A percentile compares a stretch with the other conserved stretches of the same genome.
Evolutionary conservation across 441 rosid species (phyloP).

Genomic region (Populus hybrid): DNA sequence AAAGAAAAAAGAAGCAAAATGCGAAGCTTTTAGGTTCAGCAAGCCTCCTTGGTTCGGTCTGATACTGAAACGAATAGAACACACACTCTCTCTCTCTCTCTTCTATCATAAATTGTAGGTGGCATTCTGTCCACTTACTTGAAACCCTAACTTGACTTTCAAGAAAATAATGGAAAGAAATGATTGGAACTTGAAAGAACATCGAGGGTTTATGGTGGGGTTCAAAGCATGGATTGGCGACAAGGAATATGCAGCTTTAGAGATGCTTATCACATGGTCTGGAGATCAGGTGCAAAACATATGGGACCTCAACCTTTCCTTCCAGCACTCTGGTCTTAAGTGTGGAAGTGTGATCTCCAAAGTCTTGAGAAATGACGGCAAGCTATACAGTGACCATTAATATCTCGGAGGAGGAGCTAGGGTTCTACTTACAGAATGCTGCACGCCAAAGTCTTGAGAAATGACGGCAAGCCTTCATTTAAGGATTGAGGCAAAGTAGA

Average conservation of each 20-base stretch:
- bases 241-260: background rate
- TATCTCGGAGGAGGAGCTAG: slow-evolving; percentile 2
- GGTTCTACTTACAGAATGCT: slow-evolving; percentile 7
- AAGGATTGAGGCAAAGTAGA: too few relatives aligned
- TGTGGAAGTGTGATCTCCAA: background rate
- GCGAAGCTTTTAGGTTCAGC: background rate
- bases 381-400: slow-evolving; percentile 2
- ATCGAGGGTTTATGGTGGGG: slow-evolving; percentile 9
- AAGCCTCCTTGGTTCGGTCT: slow-evolving; percentile 1
- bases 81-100: background rate
- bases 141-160: slow-evolving; percentile 18
- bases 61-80: slow-evolving; percentile 3
- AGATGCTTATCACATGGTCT: slow-evolving; percentile 1
- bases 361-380: background rate
- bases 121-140: slow-evolving; percentile 19
- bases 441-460: background rate
- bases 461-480: too few relatives aligned
- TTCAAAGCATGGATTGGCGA: background rate
- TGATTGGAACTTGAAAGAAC: slow-evolving; percentile 9
- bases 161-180: slow-evolving; percentile 26
- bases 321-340: background rate
- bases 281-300: background rate
- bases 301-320: slow-evolving; percentile 6
- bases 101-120: background rate
- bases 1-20: background rate